Conservation (phyloP, 805 yeast genomes). For the Candida broadrunensis region DNA sequence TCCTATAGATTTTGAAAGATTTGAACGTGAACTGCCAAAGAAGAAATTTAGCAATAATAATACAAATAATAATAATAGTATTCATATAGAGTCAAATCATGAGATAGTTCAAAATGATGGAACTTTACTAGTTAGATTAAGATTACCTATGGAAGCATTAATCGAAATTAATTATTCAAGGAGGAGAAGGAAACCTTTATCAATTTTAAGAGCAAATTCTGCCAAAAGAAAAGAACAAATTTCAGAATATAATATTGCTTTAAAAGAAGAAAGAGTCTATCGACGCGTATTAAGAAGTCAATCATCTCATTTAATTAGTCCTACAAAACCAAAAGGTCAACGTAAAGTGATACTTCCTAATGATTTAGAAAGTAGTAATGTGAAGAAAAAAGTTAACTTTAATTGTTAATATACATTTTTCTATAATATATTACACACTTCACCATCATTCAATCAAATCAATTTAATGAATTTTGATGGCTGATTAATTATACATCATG, state of each 20-base stretch:
- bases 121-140: background rate
- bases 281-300: slow-evolving; percentile 10
- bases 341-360: no score
- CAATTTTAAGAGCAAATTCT: background rate
- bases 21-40: background rate
- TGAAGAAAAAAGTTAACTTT: slow-evolving; percentile 26
- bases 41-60: background rate
- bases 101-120: background rate
- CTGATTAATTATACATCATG: slow-evolving; percentile 22
- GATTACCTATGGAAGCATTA: background rate
- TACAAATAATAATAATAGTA: background rate
- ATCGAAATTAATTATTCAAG: background rate
- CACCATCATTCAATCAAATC: no score
- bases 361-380: background rate
- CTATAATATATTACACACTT: background rate
- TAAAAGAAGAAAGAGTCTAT: slow-evolving; percentile 25
- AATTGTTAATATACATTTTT: slow-evolving; percentile 2
- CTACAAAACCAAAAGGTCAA: background rate
- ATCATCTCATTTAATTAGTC: slow-evolving; percentile 1
- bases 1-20: background rate
- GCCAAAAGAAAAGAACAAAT: slow-evolving; percentile 20
- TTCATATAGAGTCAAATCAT: background rate
- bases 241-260: slow-evolving; percentile 17
- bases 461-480: no score
- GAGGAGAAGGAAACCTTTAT: background rate